Conservation (phyloP, 345 rosid genomes). For the Erucastrum elatum region DNA sequence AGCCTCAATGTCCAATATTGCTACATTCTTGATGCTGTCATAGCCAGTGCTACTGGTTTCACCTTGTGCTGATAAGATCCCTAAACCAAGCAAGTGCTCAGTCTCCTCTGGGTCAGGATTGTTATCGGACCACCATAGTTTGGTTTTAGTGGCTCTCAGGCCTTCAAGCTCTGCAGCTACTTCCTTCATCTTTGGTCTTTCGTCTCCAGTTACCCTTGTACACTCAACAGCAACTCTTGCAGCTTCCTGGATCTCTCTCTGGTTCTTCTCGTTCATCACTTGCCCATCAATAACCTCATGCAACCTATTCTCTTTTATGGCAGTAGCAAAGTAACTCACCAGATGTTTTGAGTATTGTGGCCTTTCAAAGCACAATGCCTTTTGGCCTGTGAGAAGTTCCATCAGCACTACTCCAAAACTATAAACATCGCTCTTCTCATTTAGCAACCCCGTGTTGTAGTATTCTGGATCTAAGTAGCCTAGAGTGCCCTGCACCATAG, state of each 20-base stretch:
- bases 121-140: not conserved
- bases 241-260: not conserved
- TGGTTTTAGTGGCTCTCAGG: not conserved
- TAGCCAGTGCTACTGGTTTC: slow-evolving; percentile 1
- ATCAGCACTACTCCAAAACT: not conserved
- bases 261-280: not conserved
- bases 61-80: not conserved
- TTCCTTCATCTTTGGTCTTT: not conserved
- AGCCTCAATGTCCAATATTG: not conserved
- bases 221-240: not conserved
- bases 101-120: not conserved
- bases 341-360: not conserved
- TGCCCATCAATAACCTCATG: not conserved
- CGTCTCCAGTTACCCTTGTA: not conserved
- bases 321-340: not conserved
- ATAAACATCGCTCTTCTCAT: not conserved
- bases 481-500: not conserved
- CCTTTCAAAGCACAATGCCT: not conserved
- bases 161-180: slow-evolving; percentile 1
- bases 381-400: not conserved
- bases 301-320: not conserved
- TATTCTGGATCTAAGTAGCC: not conserved
- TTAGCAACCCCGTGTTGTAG: not conserved
- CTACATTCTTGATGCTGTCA: not conserved
- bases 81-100: not conserved